Base-by-base conservation (phyloP, 768 basidiomycete species). In the Hebeloma cylindrosporum region DNA sequence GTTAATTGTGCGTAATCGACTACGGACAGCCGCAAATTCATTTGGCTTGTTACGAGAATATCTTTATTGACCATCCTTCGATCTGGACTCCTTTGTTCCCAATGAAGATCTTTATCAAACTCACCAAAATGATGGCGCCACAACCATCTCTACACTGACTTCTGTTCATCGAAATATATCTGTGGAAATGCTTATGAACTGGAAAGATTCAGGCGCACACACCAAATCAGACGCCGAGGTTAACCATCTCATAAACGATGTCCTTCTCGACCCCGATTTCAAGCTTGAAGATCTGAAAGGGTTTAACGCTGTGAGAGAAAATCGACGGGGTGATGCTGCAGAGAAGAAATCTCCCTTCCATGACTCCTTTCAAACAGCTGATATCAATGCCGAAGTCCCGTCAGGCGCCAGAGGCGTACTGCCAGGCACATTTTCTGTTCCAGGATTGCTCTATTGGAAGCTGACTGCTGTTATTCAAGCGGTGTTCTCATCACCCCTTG, bases 21-120 rank as follows among this genome's bases (percentile, higher is more conserved):
- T 58, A 11, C 16, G 27, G 18, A 66, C 65, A 7, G 41, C 40
- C 3, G 11, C 40, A 7, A 64, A 67, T 35, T 25, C 40, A 9
- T 62, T 65, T 51, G 53, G 61, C 4, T 27, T 66, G 0, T 45
- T 43, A 8, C 44, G 61, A 9, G 36, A 57, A 33, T 66, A 66
- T 40, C 50, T 51, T 7, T 50, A 58, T 37, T 47, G 58, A 6
- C 66, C 65, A 0, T 59, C 63, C 11, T 62, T 56, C 32, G 63
- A 67, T 43, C 66, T 65, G 4, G 65, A 67, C 31, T 35, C 50
- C 11, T 51, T 44, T 35, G 35, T 61, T 25, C 34, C 53, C 3
- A 20, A 16, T 3, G 31, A 50, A 5, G 55, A 62, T 38, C 52
- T 59, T 23, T 17, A 22, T 22, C 21, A 37, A 36, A 20, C 16